Percentiles rank a stretch among this genome's conserved stretches.
Evolutionary conservation across 352 stramenopile genomes (phyloP).

Genomic region (Pythium brachiatum): DNA sequence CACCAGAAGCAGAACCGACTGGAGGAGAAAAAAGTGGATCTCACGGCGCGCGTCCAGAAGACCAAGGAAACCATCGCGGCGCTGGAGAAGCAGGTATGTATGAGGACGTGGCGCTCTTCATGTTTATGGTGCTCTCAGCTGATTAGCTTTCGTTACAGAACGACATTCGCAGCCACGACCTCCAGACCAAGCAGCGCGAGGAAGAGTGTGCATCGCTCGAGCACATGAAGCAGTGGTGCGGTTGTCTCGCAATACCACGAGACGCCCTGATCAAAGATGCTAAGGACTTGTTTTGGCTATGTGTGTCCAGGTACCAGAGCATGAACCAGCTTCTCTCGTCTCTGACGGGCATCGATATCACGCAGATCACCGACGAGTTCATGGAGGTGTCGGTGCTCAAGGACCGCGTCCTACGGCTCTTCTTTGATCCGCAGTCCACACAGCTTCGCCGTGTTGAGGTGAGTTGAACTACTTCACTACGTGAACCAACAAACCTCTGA

Average conservation of each 20-base stretch:
- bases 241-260: background rate
- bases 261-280: no score
- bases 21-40: slow-evolving; percentile 73
- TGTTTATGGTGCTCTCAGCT: background rate
- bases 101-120: background rate
- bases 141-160: slow-evolving; percentile 33
- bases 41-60: slow-evolving; percentile 63
- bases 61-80: slow-evolving; percentile 51
- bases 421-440: slow-evolving; percentile 55
- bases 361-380: slow-evolving; percentile 50
- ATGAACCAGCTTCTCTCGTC: slow-evolving; percentile 53
- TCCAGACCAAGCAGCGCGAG: slow-evolving; percentile 70
- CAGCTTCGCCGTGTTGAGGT: slow-evolving; percentile 61
- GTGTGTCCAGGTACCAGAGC: slow-evolving; percentile 50
- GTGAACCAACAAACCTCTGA: no score
- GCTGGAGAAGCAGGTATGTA: slow-evolving; percentile 51
- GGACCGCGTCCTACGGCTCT: slow-evolving; percentile 50
- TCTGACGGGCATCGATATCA: slow-evolving; percentile 56
- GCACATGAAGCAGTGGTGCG: slow-evolving; percentile 75
- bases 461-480: slow-evolving; percentile 1
- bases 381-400: slow-evolving; percentile 59
- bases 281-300: background rate
- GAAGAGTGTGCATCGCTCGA: slow-evolving; percentile 66
- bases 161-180: slow-evolving; percentile 60
- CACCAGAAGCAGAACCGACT: slow-evolving; percentile 63